Base-by-base conservation (phyloP, 345 rosid genomes). In the Melastoma malabathricum region DNA sequence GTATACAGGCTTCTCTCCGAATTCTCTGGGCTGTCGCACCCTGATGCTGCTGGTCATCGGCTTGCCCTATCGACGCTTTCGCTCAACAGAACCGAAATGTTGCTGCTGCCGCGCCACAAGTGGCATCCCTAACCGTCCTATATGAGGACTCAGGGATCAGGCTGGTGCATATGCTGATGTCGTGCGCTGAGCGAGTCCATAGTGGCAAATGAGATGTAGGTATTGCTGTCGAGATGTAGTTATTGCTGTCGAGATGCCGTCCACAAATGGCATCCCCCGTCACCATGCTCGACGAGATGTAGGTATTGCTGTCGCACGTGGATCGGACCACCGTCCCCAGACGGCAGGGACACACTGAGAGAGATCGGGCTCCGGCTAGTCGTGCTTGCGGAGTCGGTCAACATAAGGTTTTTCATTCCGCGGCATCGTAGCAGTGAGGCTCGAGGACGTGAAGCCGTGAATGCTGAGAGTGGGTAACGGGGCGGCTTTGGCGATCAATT, bases 141-240 rank as follows among this genome's bases (percentile, higher is more conserved):
- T 84, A 81, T 56, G 92, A 89, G 56, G 92, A 84, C 55, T 75
- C 89, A 38, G 92, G 89, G 27, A 87, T 89, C 14, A 64, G 71
- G 60, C 72, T 89, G 3, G 97, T 89, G 2, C 95, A 84, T 62
- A 63, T 66, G 72, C 58, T 86, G 59, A 69, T 86, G 70, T 78
- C 83, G 25, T 89, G 94, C 58, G 95, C 94, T 0, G 88, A 81
- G 54, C 75, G 75, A 3, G 72, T 89, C 55, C 88, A 89, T 23
- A 81, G 73, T 3, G 86, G 83, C 20, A 76, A 86, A 13, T 57
- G 73, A 78, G 44, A 80, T 87, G 78, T 72, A 59, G 53, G 69
- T 64, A 2, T 59, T n/a, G n/a, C n/a, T n/a, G n/a, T n/a, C n/a
- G n/a, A n/a, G n/a, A n/a, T n/a, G n/a, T n/a, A n/a, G n/a, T n/a